These are phyloP conservation scores for Chrysopogon serrulatus DNA, from an alignment of 176 grass and related monocot genomes.

Conservation along the genomic window DNA sequence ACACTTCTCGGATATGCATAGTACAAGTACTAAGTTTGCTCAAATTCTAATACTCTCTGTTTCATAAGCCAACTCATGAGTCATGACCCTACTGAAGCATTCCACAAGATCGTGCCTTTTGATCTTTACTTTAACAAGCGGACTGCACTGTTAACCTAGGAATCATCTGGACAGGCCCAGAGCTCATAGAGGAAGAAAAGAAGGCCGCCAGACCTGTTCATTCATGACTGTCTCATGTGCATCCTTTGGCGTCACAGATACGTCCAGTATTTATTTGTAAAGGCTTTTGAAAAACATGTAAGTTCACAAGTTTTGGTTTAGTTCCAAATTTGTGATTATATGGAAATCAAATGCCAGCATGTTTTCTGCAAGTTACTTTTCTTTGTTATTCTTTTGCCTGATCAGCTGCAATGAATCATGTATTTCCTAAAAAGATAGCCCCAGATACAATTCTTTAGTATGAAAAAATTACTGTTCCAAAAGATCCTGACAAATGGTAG, in stretches of 20 bases:
- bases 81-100: neutral
- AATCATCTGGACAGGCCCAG: neutral
- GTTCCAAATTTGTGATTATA: neutral
- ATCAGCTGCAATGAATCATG: neutral
- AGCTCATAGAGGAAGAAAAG: neutral
- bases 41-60: neutral
- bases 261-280: neutral
- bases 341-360: neutral
- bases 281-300: neutral
- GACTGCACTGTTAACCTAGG: neutral
- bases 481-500: neutral
- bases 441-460: neutral
- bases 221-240: neutral
- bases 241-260: neutral
- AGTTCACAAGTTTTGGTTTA: neutral
- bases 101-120: neutral
- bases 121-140: neutral
- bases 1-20: neutral
- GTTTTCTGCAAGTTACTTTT: neutral
- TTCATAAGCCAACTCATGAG: neutral
- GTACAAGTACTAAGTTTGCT: neutral
- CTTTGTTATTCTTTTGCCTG: neutral
- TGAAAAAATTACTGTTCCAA: too few species aligned
- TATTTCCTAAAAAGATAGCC: neutral
- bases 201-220: neutral